Evolutionary conservation across 2,329 filamentous ascomycete species (phyloP).

Genomic region (Cordyceps militaris): DNA sequence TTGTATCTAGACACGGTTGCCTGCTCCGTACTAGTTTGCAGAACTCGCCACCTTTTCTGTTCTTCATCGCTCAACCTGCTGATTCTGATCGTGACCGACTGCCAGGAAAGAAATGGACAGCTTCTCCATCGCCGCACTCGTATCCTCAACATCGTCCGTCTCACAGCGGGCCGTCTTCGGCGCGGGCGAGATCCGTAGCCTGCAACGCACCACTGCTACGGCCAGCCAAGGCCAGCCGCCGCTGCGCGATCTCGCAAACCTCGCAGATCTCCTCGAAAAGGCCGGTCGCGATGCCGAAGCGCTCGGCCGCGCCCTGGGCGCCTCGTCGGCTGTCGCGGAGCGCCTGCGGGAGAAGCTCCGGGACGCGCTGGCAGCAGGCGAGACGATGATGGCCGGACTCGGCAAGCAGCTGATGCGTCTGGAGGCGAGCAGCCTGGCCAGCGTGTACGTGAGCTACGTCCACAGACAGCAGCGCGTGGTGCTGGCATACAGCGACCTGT

Average conservation of each 20-base stretch:
- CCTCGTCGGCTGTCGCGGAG: background rate
- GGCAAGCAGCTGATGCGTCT: background rate
- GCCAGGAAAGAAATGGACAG: background rate
- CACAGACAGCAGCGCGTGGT: background rate
- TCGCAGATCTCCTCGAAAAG: constrained; percentile 1
- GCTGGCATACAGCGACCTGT: background rate
- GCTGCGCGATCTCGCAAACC: background rate
- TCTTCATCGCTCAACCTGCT: background rate
- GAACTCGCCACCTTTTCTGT: background rate
- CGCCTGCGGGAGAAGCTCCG: background rate
- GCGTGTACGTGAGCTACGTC: background rate
- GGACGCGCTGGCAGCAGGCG: background rate
- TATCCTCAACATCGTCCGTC: background rate
- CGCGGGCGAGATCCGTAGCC: background rate
- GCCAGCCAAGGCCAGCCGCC: background rate
- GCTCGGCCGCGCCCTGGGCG: background rate
- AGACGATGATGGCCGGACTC: background rate
- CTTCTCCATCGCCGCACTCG: background rate
- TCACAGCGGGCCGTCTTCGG: constrained; percentile 2
- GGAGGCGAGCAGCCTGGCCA: background rate
- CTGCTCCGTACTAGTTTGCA: background rate
- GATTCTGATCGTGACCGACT: background rate
- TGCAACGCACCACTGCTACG: background rate
- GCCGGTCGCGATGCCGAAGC: background rate
- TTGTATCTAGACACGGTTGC: background rate